Conservation (phyloP, 257 asterid genomes). For the Coffea canephora region DNA sequence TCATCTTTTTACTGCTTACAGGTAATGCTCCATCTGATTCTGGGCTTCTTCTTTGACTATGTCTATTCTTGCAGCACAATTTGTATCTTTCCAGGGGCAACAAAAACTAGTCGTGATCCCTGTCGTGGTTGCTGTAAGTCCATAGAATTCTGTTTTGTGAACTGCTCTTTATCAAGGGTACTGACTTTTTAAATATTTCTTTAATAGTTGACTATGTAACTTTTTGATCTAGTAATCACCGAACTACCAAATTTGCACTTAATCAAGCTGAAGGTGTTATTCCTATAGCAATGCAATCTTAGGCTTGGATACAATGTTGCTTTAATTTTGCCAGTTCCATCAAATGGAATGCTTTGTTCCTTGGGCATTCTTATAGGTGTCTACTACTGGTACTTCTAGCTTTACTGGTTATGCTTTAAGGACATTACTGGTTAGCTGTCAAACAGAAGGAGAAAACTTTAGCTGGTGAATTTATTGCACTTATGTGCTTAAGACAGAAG, state of each 20-base stretch:
- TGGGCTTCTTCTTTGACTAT: background rate
- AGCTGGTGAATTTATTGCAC: background rate
- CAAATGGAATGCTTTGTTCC: background rate
- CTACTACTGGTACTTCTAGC: background rate
- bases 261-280: too few relatives aligned
- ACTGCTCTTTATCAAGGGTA: background rate
- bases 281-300: background rate
- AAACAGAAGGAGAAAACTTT: background rate
- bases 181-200: background rate
- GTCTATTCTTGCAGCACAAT: conserved; percentile 56
- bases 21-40: background rate
- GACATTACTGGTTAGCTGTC: background rate
- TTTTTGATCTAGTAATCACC: background rate
- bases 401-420: background rate
- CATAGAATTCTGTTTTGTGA: conserved; percentile 7
- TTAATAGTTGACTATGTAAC: too few relatives aligned
- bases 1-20: background rate
- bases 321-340: background rate
- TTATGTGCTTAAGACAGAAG: background rate
- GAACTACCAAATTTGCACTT: too few relatives aligned
- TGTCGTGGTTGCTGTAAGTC: conserved; percentile 74
- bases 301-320: background rate
- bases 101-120: conserved; percentile 60
- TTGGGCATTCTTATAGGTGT: background rate
- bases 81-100: conserved; percentile 50